Evolutionary conservation across 345 rosid species (phyloP).

Genomic region (Cochlearia excelsa): DNA sequence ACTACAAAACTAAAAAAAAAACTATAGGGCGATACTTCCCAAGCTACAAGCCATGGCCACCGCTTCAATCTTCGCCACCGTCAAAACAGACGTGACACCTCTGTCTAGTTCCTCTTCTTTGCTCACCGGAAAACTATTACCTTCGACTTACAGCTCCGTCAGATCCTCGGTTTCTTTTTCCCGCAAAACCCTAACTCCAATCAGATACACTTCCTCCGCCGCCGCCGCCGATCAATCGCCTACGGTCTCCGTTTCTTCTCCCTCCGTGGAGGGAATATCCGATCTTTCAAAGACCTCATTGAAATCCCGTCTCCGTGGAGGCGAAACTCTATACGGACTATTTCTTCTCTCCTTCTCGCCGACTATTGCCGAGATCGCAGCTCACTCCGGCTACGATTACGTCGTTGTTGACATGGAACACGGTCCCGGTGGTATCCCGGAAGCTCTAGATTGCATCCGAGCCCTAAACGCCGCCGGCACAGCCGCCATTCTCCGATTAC

Average conservation of each 20-base stretch:
- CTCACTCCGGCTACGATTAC: slow-evolving; percentile 80
- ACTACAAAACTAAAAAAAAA: too few species aligned
- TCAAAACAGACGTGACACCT: slow-evolving; percentile 15
- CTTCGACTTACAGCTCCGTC: slow-evolving; percentile 9
- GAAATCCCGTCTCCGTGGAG: slow-evolving; percentile 69
- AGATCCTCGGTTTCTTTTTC: slow-evolving; percentile 32
- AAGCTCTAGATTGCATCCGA: slow-evolving; percentile 62
- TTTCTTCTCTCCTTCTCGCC: slow-evolving; percentile 91
- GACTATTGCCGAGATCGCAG: slow-evolving; percentile 81
- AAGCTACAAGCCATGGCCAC: slow-evolving; percentile 28
- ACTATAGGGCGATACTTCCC: slow-evolving; percentile 23
- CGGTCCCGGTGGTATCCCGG: slow-evolving; percentile 83
- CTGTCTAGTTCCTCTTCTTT: slow-evolving; percentile 8
- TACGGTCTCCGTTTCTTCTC: slow-evolving; percentile 11
- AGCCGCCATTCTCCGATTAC: slow-evolving; percentile 69
- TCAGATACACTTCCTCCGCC: slow-evolving; percentile 34
- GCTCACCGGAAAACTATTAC: slow-evolving; percentile 11
- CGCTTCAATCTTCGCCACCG: slow-evolving; percentile 25
- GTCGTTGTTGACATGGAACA: slow-evolving; percentile 94
- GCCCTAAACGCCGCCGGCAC: slow-evolving; percentile 60
- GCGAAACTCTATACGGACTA: slow-evolving; percentile 76
- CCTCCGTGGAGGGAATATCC: slow-evolving; percentile 13
- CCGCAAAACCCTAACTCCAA: slow-evolving; percentile 35
- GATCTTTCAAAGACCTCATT: slow-evolving; percentile 38
- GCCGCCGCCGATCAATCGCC: slow-evolving; percentile 36